Base-by-base conservation (phyloP, 768 basidiomycete species). In the Naematelia encephala region DNA sequence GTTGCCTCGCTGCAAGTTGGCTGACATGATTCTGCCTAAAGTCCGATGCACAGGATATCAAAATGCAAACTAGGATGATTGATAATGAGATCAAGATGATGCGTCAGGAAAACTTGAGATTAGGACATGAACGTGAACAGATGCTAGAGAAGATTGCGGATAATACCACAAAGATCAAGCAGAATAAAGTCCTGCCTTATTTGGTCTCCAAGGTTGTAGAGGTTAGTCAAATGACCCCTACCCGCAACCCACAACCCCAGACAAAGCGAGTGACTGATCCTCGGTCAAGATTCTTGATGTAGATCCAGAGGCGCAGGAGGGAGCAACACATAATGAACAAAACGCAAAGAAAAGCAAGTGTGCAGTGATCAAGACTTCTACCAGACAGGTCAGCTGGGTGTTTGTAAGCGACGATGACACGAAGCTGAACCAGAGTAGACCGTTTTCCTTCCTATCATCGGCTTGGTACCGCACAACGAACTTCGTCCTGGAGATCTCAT, bases 141-240 rank as follows among this genome's bases (percentile, higher is more conserved):
- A 98, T 99, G 96, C 88, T 90, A 75, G 93, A 97, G 82, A 96
- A 94, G 83, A 96, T 99, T 73, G 86, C 90, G 54, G 96, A 99
- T 75, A 99, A 97, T 63, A 87, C 88, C 47, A 91, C 96, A 80
- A 98, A 98, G 81, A 90, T 99, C 66, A 96, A 96, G 79, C 94
- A 99, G 84, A 98, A 99, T 79, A 98, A 98, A 79, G 91, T 96
- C 12, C 80, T 99, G 44, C 96, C 96, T 4, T 99, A 99, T 79
- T 85, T 99, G 54, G 96, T 99, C 34, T 91, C 89, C 14, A 96
- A 98, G 72, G 90, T 99, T 30, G 91, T 99, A 16, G 96, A 98
- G 84, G 91, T 93, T 69, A 57, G 83, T 73, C 8, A 27, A 14
- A 14, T 29, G 13, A n/a, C 28, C 39, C 11, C 42, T 14, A 28